Evolutionary conservation across 177 flowering plant genomes (phyloP).

Genomic region (Vitis hybrid): DNA sequence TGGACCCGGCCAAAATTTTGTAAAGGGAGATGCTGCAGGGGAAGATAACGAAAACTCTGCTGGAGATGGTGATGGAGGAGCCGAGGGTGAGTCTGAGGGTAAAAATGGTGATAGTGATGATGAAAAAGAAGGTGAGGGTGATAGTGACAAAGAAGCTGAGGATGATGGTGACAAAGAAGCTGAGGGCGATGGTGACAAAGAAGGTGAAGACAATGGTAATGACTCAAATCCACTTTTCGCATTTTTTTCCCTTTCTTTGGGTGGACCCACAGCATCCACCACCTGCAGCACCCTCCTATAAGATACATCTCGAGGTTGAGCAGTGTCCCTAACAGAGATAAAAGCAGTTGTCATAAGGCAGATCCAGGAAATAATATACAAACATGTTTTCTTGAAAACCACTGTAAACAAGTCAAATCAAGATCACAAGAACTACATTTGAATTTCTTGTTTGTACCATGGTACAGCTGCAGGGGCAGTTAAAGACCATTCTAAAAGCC

Average conservation of each 20-base stretch:
- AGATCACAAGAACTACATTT: neutral
- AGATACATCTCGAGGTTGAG: slow-evolving; percentile 11
- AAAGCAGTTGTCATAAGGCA: neutral
- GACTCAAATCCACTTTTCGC: neutral
- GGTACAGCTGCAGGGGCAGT: too few species aligned
- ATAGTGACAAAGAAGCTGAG: slow-evolving; percentile 4
- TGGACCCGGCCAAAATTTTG: slow-evolving; percentile 18
- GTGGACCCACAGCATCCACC: neutral
- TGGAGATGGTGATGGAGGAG: slow-evolving; percentile 22
- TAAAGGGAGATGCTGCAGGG: slow-evolving; percentile 17
- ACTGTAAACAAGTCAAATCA: neutral
- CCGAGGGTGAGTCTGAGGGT: slow-evolving; percentile 10
- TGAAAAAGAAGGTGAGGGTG: slow-evolving; percentile 5
- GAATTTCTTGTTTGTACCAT: too few species aligned
- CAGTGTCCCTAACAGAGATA: slow-evolving; percentile 23
- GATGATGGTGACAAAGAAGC: slow-evolving; percentile 7
- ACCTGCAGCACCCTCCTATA: slow-evolving; percentile 22
- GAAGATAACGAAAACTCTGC: slow-evolving; percentile 13
- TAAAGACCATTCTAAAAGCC: too few species aligned
- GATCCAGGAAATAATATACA: neutral
- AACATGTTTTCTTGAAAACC: neutral
- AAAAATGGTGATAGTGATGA: slow-evolving; percentile 14
- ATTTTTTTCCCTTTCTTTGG: neutral
- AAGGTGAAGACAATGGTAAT: slow-evolving; percentile 3
- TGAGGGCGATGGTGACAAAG: slow-evolving; percentile 1